Evolutionary conservation across 805 yeast species (phyloP).

Genomic region (Ogataea chonburiensis): DNA sequence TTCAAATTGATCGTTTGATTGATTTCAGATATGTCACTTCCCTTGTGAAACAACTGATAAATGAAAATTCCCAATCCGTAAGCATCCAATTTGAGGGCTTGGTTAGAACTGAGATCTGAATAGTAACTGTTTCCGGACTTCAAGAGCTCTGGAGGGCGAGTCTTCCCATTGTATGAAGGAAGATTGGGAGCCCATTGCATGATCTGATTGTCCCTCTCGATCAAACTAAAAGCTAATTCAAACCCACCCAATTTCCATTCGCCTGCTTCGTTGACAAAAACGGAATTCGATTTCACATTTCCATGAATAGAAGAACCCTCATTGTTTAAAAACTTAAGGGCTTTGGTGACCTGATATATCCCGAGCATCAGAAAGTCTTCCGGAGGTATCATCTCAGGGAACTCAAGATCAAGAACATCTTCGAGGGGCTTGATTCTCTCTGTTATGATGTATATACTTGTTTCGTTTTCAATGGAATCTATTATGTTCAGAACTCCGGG

Average conservation of each 20-base stretch:
- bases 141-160: slow-evolving; percentile 53
- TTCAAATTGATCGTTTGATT: slow-evolving; percentile 13
- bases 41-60: slow-evolving; percentile 44
- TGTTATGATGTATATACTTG: slow-evolving; percentile 56
- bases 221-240: slow-evolving; percentile 57
- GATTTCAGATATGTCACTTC: slow-evolving; percentile 9
- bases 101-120: slow-evolving; percentile 22
- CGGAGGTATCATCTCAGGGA: slow-evolving; percentile 26
- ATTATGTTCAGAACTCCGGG: slow-evolving; percentile 68
- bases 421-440: slow-evolving; percentile 62
- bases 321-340: slow-evolving; percentile 56
- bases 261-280: slow-evolving; percentile 67
- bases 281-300: slow-evolving; percentile 51
- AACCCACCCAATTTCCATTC: slow-evolving; percentile 87
- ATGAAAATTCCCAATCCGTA: slow-evolving; percentile 61
- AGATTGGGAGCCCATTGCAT: slow-evolving; percentile 27
- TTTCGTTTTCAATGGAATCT: slow-evolving; percentile 65
- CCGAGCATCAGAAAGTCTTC: slow-evolving; percentile 50
- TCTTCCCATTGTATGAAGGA: slow-evolving; percentile 22
- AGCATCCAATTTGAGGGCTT: slow-evolving; percentile 56
- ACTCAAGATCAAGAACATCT: slow-evolving; percentile 34
- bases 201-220: slow-evolving; percentile 41
- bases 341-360: slow-evolving; percentile 50
- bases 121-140: slow-evolving; percentile 44
- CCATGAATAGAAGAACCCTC: slow-evolving; percentile 66